Evolutionary conservation across 2,329 filamentous ascomycete genomes (phyloP), one percentile per base, ranked within the genome.

Genomic region (Penicillium sp.): DNA sequence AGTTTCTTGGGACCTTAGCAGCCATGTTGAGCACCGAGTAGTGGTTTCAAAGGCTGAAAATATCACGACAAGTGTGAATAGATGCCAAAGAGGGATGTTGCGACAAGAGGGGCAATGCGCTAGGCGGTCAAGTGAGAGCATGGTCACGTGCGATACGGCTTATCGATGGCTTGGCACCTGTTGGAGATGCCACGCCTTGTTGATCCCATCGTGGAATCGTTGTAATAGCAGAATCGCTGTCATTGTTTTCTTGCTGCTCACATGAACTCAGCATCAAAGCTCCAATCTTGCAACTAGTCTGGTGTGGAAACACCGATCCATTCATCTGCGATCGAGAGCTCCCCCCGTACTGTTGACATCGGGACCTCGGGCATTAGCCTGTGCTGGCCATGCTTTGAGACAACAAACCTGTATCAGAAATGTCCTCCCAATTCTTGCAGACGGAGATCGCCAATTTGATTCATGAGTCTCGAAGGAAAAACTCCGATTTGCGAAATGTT

Each of bases 381-480:
- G 59, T 60, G 33, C 62, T 58, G 67, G 71, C 64, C 61, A 72
- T 72, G 70, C 59, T 66, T 60, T 71, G 62, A 70, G 63, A 53
- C 61, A 60, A 45, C 59, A 53, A 54, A 53, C 51, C 38, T 36
- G 40, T 60, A 57, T 65, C 70, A 68, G 73, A 74, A 87, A 96
- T 96, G 92, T 95, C 92, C 75, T 88, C 91, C 69, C 91, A 95
- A 83, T 87, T 96, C 70, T 84, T 97, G 69, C 87, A 88, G 71
- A 87, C 90, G 57, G 92, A 97, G 83, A 85, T 97, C 74, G 85
- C 88, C 70, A 95, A 91, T 78, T 85, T 97, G 73, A 88, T 96
- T 68, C 91, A 95, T 76, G 94, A 99, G 80, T 94, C 92, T 72
- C 97, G 96, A 78, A 86, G 93, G 69, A 97, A 96, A 77, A 89